phyloP scores from a whole-genome alignment of 2,329 filamentous ascomycete species.

The Hymenoscyphus albidus region DNA sequence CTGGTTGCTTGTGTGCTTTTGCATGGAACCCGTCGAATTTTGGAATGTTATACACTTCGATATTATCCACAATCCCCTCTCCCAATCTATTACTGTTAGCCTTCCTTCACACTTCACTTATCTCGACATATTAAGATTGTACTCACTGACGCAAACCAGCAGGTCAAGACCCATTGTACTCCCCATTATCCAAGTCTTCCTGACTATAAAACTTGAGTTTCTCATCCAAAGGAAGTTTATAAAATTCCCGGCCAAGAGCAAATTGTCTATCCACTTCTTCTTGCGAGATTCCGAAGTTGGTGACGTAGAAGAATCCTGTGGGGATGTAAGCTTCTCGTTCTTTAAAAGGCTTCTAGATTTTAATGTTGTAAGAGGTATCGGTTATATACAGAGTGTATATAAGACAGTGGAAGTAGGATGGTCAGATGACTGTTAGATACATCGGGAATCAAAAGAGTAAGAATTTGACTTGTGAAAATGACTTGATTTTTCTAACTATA shows the following conservation, averaged over 20 bases:
- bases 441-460: no score
- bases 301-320: conserved; percentile 55
- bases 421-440: no score
- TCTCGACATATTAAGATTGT: background rate
- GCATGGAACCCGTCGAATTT: conserved; percentile 50
- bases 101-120: background rate
- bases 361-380: no score
- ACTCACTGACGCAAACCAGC: conserved; percentile 34
- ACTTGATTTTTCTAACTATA: no score
- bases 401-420: no score
- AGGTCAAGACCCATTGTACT: conserved; percentile 55
- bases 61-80: conserved; percentile 44
- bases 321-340: background rate
- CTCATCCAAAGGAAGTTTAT: conserved; percentile 52
- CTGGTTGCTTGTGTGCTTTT: conserved; percentile 41
- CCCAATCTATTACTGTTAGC: background rate
- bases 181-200: conserved; percentile 46
- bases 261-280: conserved; percentile 59
- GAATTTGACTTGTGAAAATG: no score
- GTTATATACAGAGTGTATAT: no score
- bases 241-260: conserved; percentile 56
- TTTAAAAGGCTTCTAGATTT: background rate
- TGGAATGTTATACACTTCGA: conserved; percentile 57
- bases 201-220: conserved; percentile 50
- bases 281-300: conserved; percentile 58